Conservation (phyloP, 768 basidiomycete genomes). For the Russula sp. region DNA sequence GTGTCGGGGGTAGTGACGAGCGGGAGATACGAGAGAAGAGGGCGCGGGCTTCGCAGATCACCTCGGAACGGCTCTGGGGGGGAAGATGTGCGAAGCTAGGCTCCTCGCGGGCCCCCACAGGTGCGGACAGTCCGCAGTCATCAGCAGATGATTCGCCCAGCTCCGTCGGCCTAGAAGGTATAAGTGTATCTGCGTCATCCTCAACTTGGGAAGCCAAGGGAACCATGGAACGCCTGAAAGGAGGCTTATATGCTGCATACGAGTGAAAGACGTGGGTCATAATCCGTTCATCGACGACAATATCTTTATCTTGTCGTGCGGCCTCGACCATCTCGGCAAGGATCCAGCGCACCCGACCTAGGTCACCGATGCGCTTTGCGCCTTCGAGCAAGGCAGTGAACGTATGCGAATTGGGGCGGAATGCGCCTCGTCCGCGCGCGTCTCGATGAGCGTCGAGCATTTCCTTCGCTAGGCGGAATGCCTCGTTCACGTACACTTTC, state of each 20-base stretch:
- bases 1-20: background rate
- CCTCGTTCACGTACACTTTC: conserved; percentile 65
- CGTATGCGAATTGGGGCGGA: conserved; percentile 55
- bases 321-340: conserved; percentile 69
- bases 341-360: conserved; percentile 81
- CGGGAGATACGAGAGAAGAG: conserved; percentile 55
- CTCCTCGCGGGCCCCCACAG: background rate
- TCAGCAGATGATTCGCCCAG: background rate
- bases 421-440: conserved; percentile 47
- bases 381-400: conserved; percentile 87
- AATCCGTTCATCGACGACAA: conserved; percentile 51
- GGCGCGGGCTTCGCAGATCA: conserved; percentile 58
- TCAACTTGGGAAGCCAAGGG: conserved; percentile 31
- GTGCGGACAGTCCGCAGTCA: background rate
- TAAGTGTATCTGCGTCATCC: background rate
- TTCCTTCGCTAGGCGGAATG: conserved; percentile 74
- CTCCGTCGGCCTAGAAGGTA: background rate
- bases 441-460: conserved; percentile 79
- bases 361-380: conserved; percentile 78
- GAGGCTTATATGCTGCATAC: conserved; percentile 73
- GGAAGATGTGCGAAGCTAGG: conserved; percentile 43
- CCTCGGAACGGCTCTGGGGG: conserved; percentile 66
- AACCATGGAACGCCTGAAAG: conserved; percentile 50
- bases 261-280: conserved; percentile 84
- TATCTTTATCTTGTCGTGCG: conserved; percentile 22